Evolutionary conservation across 805 yeast genomes (phyloP).

Genomic region (Yarrowia yakushimensis): DNA sequence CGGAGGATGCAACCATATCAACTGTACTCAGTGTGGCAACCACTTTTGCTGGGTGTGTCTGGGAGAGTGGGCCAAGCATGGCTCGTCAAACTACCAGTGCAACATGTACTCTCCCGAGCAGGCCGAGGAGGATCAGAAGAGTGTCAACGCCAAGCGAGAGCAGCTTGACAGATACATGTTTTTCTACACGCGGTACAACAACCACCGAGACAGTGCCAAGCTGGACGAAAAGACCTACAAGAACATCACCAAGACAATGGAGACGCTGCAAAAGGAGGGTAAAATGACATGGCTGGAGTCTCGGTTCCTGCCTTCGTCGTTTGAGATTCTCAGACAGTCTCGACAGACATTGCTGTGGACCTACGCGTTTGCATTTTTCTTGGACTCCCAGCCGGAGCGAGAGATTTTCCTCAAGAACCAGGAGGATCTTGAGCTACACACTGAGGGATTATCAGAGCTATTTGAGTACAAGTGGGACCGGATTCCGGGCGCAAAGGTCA

Average conservation of each 20-base stretch:
- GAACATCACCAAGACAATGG: conserved; percentile 62
- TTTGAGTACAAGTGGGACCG: conserved; percentile 44
- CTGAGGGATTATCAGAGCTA: conserved; percentile 63
- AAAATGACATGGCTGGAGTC: conserved; percentile 83
- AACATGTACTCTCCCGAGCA: conserved; percentile 50
- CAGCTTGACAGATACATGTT: conserved; percentile 66
- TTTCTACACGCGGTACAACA: conserved; percentile 67
- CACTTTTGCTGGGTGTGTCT: conserved; percentile 95
- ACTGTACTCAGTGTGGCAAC: conserved; percentile 68
- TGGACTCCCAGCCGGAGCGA: conserved; percentile 52
- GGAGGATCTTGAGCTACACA: conserved; percentile 57
- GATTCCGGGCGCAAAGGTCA: conserved; percentile 40
- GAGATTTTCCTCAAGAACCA: conserved; percentile 70
- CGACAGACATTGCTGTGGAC: conserved; percentile 86
- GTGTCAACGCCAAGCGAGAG: conserved; percentile 45
- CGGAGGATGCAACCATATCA: conserved; percentile 98
- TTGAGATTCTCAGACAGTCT: conserved; percentile 59
- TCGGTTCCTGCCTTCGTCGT: conserved; percentile 74
- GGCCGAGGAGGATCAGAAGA: conserved; percentile 41
- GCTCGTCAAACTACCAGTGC: conserved; percentile 62
- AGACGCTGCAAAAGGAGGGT: conserved; percentile 57
- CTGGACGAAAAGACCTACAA: conserved; percentile 63
- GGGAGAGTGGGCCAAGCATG: conserved; percentile 71
- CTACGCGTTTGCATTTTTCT: conserved; percentile 72
- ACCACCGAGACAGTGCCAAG: conserved; percentile 71